Evolutionary conservation across 371 early-diverging fungal genomes (phyloP).

Genomic region (Amoeboaphelidium occidentale): DNA sequence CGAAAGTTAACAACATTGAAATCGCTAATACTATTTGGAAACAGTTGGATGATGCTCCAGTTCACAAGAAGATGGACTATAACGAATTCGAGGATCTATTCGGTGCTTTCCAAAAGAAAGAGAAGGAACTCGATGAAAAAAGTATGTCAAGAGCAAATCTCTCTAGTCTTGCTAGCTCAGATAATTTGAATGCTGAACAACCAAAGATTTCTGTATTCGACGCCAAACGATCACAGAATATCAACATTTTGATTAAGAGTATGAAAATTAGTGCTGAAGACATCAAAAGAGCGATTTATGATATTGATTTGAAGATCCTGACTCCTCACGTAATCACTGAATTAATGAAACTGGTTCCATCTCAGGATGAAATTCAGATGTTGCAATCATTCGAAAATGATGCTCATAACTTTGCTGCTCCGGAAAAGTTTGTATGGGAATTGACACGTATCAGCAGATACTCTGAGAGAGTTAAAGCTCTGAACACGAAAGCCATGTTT

Average conservation of each 20-base stretch:
- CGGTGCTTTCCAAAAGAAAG: slow-evolving; percentile 15
- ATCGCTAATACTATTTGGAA: slow-evolving; percentile 19
- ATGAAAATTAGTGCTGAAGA: slow-evolving; percentile 13
- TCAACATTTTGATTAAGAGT: slow-evolving; percentile 19
- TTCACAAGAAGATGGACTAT: slow-evolving; percentile 14
- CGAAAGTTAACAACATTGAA: slow-evolving; percentile 16
- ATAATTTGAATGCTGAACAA: neutral
- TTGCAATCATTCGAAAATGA: slow-evolving; percentile 13
- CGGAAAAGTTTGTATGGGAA: slow-evolving; percentile 19
- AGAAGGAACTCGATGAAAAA: neutral
- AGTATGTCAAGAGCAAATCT: slow-evolving; percentile 2
- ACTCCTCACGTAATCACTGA: slow-evolving; percentile 12
- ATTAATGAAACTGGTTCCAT: slow-evolving; percentile 20
- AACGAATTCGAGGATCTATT: slow-evolving; percentile 24
- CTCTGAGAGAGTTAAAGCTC: slow-evolving; percentile 15
- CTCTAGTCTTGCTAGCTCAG: neutral
- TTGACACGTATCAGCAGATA: slow-evolving; percentile 13
- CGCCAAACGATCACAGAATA: slow-evolving; percentile 19
- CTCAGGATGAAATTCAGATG: slow-evolving; percentile 18
- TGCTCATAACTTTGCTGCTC: slow-evolving; percentile 11
- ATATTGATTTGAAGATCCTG: slow-evolving; percentile 11
- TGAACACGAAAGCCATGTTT: slow-evolving; percentile 13
- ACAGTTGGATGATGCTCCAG: slow-evolving; percentile 15
- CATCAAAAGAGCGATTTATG: slow-evolving; percentile 13
- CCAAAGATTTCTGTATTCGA: slow-evolving; percentile 21